Evolutionary conservation across 2,329 filamentous ascomycete species (phyloP).

Genomic region (Colletotrichum nymphaeae): DNA sequence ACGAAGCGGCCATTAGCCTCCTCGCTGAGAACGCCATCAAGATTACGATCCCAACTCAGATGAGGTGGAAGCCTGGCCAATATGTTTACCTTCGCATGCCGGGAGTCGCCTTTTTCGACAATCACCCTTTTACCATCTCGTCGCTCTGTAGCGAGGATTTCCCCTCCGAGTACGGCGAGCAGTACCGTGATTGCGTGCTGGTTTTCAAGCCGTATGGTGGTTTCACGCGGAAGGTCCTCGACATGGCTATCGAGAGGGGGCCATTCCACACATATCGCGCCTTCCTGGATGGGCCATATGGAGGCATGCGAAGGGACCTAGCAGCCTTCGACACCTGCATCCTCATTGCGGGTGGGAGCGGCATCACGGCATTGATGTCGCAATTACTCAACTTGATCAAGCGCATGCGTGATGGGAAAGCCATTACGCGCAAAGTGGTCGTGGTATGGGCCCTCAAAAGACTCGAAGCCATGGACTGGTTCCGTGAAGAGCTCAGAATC

Average conservation of each 20-base stretch:
- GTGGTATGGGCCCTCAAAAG: conserved; percentile 95
- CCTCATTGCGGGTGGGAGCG: conserved; percentile 92
- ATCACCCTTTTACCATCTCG: conserved; percentile 95
- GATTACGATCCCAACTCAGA: conserved; percentile 91
- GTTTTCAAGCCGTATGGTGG: conserved; percentile 93
- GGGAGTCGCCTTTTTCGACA: conserved; percentile 88
- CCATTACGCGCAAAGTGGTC: conserved; percentile 88
- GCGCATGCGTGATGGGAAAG: conserved; percentile 93
- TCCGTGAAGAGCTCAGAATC: conserved; percentile 92
- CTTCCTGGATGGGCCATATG: conserved; percentile 94
- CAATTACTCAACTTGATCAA: conserved; percentile 95
- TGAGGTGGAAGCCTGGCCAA: conserved; percentile 93
- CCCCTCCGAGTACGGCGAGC: conserved; percentile 88
- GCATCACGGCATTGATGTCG: conserved; percentile 92
- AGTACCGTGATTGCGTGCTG: conserved; percentile 88
- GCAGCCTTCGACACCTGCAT: conserved; percentile 95
- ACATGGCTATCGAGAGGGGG: conserved; percentile 85
- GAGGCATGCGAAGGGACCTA: conserved; percentile 90
- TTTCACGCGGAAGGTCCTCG: conserved; percentile 87
- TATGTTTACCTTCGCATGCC: conserved; percentile 97
- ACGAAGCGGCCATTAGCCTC: conserved; percentile 89
- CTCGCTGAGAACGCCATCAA: conserved; percentile 96
- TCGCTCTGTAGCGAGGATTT: conserved; percentile 95
- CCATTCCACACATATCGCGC: conserved; percentile 93
- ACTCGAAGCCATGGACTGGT: conserved; percentile 96